These are phyloP conservation scores for Exophiala calicioides DNA, from an alignment of 2,329 filamentous ascomycete species.

Conservation along the genomic window DNA sequence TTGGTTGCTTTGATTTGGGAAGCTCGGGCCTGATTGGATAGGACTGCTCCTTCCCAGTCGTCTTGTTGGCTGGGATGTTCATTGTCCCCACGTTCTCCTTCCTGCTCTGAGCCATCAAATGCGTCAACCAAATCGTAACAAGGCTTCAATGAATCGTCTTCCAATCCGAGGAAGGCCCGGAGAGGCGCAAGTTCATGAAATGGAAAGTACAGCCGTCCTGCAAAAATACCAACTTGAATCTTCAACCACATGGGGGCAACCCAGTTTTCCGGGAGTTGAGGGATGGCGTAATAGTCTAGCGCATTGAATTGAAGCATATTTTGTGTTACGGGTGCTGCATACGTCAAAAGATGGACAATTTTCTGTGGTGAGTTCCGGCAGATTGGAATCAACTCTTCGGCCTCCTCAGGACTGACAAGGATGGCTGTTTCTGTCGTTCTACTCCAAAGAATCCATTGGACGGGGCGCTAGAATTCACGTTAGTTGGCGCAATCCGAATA, in stretches of 20 bases:
- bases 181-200: slow-evolving; percentile 32
- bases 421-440: slow-evolving; percentile 19
- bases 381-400: slow-evolving; percentile 51
- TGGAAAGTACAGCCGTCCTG: slow-evolving; percentile 28
- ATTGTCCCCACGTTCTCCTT: neutral
- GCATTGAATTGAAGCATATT: slow-evolving; percentile 45
- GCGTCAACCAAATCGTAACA: neutral
- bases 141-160: neutral
- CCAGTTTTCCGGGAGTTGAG: slow-evolving; percentile 26
- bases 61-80: neutral
- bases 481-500: neutral
- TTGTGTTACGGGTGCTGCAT: slow-evolving; percentile 49
- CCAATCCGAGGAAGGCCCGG: slow-evolving; percentile 10
- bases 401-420: slow-evolving; percentile 63
- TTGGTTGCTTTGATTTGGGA: slow-evolving; percentile 16
- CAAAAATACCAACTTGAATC: slow-evolving; percentile 17
- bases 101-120: neutral
- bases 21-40: slow-evolving; percentile 4
- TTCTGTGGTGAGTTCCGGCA: slow-evolving; percentile 37
- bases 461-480: slow-evolving; percentile 39
- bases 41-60: neutral
- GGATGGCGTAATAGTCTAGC: slow-evolving; percentile 48
- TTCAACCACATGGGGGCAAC: slow-evolving; percentile 19
- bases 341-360: slow-evolving; percentile 52
- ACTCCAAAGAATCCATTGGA: slow-evolving; percentile 57